A percentile compares a stretch with the other conserved stretches of the same genome.
phyloP scores from a whole-genome alignment of 176 grass and related monocot species.

The Bothriochloa decipiens region DNA sequence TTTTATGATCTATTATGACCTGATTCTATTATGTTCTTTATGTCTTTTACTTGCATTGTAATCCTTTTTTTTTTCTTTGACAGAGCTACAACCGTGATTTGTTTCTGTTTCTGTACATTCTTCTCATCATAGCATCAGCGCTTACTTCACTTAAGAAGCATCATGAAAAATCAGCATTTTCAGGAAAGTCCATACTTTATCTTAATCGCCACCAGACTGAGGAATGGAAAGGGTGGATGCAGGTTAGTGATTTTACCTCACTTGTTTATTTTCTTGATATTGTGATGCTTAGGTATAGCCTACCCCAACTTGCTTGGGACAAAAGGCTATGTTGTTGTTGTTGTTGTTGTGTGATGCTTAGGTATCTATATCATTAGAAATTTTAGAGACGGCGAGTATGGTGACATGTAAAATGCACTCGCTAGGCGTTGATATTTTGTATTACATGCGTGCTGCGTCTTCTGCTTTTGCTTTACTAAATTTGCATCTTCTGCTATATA shows the following conservation, averaged over 20 bases:
- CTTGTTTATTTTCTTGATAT: constrained; percentile 8
- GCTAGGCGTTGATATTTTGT: constrained; percentile 32
- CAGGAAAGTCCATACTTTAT: constrained; percentile 75
- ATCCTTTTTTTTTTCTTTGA: constrained; percentile 26
- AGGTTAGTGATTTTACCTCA: constrained; percentile 54
- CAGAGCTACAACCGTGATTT: constrained; percentile 81
- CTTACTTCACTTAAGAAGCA: constrained; percentile 81
- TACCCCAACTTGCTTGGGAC: no score
- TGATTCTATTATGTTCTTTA: constrained; percentile 22
- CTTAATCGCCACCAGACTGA: constrained; percentile 86
- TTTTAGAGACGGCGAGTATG: background rate
- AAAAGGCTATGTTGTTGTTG: no score
- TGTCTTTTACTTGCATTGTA: constrained; percentile 36
- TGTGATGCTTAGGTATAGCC: background rate
- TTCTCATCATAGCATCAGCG: constrained; percentile 67
- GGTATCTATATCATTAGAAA: constrained; percentile 7
- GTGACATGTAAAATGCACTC: constrained; percentile 11
- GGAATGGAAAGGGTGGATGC: constrained; percentile 94
- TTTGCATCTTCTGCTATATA: background rate
- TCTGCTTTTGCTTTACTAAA: constrained; percentile 20
- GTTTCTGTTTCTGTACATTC: constrained; percentile 78
- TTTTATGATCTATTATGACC: background rate
- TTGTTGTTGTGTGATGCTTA: background rate
- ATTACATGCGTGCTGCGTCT: background rate
- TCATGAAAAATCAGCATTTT: constrained; percentile 75